A percentile compares a stretch with the other conserved stretches of the same genome.
phyloP scores from a whole-genome alignment of 192 early-diverging fungal genomes.

The Endogone sp. region DNA sequence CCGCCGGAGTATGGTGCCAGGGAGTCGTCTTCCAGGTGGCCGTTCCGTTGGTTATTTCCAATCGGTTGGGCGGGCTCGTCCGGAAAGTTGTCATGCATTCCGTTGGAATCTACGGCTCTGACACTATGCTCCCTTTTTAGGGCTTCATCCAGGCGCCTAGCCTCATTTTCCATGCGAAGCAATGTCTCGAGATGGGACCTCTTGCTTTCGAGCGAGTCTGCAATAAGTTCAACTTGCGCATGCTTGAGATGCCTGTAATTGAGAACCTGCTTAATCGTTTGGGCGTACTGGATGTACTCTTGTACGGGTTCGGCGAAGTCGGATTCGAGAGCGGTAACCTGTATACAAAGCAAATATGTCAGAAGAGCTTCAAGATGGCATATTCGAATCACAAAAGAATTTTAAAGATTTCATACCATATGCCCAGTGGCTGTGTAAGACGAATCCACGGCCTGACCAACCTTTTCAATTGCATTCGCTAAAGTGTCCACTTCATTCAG shows the following conservation, averaged over 20 bases:
- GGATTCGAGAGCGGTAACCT: slow-evolving; percentile 65
- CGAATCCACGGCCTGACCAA: slow-evolving; percentile 91
- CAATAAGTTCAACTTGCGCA: slow-evolving; percentile 75
- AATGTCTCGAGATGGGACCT: slow-evolving; percentile 56
- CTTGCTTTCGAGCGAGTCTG: slow-evolving; percentile 71
- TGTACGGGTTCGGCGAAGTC: slow-evolving; percentile 80
- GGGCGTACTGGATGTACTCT: slow-evolving; percentile 87
- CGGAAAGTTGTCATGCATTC: slow-evolving; percentile 6
- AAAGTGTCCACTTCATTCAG: slow-evolving; percentile 72
- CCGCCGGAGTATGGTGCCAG: slow-evolving; percentile 12
- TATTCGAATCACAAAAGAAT: no score
- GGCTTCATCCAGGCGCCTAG: slow-evolving; percentile 66
- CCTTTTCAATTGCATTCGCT: slow-evolving; percentile 82
- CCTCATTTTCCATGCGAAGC: slow-evolving; percentile 64
- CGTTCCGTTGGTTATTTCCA: slow-evolving; percentile 9
- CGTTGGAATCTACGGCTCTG: slow-evolving; percentile 11
- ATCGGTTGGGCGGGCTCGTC: slow-evolving; percentile 17
- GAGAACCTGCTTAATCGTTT: slow-evolving; percentile 83
- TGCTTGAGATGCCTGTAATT: slow-evolving; percentile 84
- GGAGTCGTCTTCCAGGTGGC: no score
- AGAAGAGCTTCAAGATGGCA: slow-evolving; percentile 1
- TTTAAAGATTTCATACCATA: slow-evolving; percentile 59
- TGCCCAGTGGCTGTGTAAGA: slow-evolving; percentile 70
- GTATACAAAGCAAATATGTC: slow-evolving; percentile 7
- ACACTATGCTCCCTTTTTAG: slow-evolving; percentile 30